These are phyloP conservation scores for Aspergillus transmontanensis DNA, from an alignment of 2,329 filamentous ascomycete species.

Conservation along the genomic window DNA sequence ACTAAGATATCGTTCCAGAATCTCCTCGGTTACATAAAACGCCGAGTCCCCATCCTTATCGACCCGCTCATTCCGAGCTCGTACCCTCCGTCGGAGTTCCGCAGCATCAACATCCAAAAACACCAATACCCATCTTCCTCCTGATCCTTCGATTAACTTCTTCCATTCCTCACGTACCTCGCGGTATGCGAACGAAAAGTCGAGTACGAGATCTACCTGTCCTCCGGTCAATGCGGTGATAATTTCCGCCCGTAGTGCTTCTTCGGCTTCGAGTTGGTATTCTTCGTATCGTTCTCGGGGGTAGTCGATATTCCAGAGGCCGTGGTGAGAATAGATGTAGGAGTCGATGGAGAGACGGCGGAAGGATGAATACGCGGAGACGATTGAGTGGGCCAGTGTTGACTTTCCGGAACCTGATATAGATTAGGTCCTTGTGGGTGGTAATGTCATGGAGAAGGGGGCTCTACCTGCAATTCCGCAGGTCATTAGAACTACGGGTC, in stretches of 20 bases:
- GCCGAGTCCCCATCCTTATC: background rate
- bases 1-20: background rate
- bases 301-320: background rate
- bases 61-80: background rate
- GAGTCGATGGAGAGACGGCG: background rate
- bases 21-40: background rate
- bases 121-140: background rate
- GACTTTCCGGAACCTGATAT: background rate
- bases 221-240: background rate
- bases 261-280: background rate
- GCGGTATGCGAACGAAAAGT: background rate
- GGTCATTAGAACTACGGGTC: background rate
- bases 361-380: background rate
- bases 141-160: background rate
- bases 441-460: background rate
- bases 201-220: background rate
- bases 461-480: background rate
- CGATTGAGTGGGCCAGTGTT: background rate
- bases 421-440: background rate
- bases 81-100: background rate
- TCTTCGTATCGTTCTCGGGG: background rate
- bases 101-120: background rate
- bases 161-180: background rate
- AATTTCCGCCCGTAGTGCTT: background rate
- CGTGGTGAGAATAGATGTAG: background rate